A percentile compares a stretch with the other conserved stretches of the same genome.
Evolutionary conservation across 352 stramenopile genomes (phyloP).

Genomic region (Phytopythium litorale): DNA sequence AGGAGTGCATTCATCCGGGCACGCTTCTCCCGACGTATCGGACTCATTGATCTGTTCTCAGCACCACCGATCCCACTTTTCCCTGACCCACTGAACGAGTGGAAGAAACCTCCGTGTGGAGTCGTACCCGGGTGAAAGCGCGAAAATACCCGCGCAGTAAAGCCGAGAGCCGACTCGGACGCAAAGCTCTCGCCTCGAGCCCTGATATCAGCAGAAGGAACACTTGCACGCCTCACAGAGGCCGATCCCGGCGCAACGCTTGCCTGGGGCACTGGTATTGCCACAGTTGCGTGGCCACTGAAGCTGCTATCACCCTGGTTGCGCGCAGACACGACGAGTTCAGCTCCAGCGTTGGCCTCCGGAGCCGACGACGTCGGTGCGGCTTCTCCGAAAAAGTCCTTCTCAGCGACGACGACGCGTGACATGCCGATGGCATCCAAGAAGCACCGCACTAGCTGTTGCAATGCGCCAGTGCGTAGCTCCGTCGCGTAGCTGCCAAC

Average conservation of each 20-base stretch:
- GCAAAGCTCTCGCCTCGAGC: conserved; percentile 1
- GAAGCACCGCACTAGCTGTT: conserved; percentile 64
- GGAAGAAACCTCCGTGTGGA: conserved; percentile 55
- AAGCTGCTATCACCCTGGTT: background rate
- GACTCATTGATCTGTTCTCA: conserved; percentile 4
- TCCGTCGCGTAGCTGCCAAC: conserved; percentile 60
- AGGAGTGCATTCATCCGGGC: conserved; percentile 32
- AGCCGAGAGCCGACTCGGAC: conserved; percentile 24
- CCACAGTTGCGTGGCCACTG: background rate
- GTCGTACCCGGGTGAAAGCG: conserved; percentile 39
- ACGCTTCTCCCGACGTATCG: conserved; percentile 23
- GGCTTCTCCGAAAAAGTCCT: conserved; percentile 31
- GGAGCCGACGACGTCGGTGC: background rate
- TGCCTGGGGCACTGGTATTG: background rate
- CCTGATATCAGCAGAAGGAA: conserved; percentile 2
- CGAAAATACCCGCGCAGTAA: conserved; percentile 77
- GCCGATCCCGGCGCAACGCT: background rate
- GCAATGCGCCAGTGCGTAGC: conserved; percentile 30
- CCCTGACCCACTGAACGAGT: conserved; percentile 37
- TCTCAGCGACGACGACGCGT: conserved; percentile 51
- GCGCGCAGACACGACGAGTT: background rate
- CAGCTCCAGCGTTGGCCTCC: background rate
- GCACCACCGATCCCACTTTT: background rate
- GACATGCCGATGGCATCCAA: conserved; percentile 40
- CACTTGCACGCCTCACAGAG: background rate